Evolutionary conservation across 2,329 filamentous ascomycete species (phyloP).

Genomic region (Sclerotinia subarctica): DNA sequence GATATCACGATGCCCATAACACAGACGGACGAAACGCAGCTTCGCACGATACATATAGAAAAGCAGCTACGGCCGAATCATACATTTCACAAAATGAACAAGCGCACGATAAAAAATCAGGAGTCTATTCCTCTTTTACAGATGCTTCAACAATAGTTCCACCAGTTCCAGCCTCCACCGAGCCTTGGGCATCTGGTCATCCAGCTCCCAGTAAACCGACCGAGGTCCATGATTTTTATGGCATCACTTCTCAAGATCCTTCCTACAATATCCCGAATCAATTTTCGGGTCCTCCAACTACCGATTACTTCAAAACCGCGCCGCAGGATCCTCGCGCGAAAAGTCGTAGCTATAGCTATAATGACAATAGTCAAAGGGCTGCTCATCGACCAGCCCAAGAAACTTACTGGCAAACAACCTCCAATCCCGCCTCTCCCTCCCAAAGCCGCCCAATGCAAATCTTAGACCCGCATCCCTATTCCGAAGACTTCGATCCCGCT

Average conservation of each 20-base stretch:
- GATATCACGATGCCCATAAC: background rate
- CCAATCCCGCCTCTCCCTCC: conserved; percentile 18
- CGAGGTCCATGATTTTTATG: background rate
- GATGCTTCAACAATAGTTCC: background rate
- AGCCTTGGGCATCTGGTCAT: background rate
- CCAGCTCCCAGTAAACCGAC: background rate
- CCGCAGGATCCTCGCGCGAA: background rate
- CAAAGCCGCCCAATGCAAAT: background rate
- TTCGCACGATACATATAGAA: background rate
- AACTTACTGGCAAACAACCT: conserved; percentile 23
- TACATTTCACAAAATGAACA: background rate
- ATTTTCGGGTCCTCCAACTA: background rate
- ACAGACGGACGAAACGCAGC: background rate
- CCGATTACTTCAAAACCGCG: background rate
- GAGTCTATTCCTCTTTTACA: background rate
- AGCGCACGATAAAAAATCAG: background rate
- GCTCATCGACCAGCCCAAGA: conserved; percentile 23
- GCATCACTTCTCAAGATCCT: conserved; percentile 7
- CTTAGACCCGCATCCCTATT: background rate
- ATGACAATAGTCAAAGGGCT: background rate
- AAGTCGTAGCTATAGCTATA: background rate
- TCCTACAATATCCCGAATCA: background rate
- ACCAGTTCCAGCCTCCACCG: background rate
- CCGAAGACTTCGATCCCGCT: background rate
- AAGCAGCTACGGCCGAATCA: background rate